These are phyloP conservation scores for Fusarium zealandicum DNA, from an alignment of 2,329 filamentous ascomycete species.

Conservation along the genomic window DNA sequence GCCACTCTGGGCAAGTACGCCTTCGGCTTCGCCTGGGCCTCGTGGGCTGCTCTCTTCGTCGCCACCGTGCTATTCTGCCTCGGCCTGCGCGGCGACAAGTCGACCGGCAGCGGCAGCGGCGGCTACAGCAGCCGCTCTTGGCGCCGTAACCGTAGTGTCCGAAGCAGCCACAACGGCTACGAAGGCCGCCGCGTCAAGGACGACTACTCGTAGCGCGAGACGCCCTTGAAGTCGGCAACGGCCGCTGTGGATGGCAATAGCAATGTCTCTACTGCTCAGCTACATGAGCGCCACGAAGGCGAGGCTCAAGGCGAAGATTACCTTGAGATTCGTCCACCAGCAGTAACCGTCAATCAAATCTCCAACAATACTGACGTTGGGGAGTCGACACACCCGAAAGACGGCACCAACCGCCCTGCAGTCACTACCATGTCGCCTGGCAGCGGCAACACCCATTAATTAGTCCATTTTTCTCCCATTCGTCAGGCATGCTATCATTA, in stretches of 20 bases:
- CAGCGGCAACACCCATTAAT: slow-evolving; percentile 8
- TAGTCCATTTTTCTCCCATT: neutral
- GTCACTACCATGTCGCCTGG: neutral
- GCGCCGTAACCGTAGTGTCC: slow-evolving; percentile 45
- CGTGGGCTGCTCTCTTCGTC: slow-evolving; percentile 71
- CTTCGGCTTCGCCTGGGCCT: slow-evolving; percentile 80
- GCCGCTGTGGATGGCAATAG: neutral
- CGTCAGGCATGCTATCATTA: neutral
- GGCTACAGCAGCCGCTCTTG: slow-evolving; percentile 45
- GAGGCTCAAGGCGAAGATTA: neutral
- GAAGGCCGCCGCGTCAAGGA: slow-evolving; percentile 71
- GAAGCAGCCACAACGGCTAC: slow-evolving; percentile 47
- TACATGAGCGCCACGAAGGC: neutral
- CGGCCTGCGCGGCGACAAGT: slow-evolving; percentile 61
- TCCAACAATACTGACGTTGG: neutral
- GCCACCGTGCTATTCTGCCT: slow-evolving; percentile 72
- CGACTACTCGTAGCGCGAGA: slow-evolving; percentile 63
- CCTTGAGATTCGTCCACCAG: neutral
- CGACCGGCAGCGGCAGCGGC: slow-evolving; percentile 29
- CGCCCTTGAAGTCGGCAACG: neutral
- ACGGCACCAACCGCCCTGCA: neutral
- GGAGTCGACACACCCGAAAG: neutral
- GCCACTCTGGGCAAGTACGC: slow-evolving; percentile 72
- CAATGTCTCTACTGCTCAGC: neutral
- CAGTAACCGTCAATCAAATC: neutral